A percentile compares a stretch with the other conserved stretches of the same genome.
Conservation (phyloP, 1,139 yeast species). For the Geotrichum restrictum region DNA sequence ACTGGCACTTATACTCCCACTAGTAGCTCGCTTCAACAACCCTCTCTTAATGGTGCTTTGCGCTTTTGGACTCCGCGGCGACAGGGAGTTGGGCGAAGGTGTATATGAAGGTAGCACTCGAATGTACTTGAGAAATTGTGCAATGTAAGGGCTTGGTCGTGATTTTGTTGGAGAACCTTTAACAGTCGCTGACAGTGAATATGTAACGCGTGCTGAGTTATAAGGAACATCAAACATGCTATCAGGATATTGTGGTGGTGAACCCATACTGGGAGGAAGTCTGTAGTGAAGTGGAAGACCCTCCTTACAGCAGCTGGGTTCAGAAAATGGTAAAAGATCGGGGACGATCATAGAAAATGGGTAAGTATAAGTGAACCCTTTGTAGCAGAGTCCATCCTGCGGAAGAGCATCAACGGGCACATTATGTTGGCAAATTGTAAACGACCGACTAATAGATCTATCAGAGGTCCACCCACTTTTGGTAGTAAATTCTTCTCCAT, state of each 20-base stretch:
- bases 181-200: conserved; percentile 8
- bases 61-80: not conserved
- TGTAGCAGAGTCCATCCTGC: not conserved
- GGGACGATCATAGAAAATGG: conserved; percentile 15
- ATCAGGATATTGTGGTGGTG: conserved; percentile 15
- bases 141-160: not conserved
- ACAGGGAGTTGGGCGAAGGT: conserved; percentile 1
- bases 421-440: conserved; percentile 1
- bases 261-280: conserved; percentile 17
- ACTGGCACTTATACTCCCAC: conserved; percentile 4
- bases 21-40: conserved; percentile 3
- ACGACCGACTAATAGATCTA: conserved; percentile 2
- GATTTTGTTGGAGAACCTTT: conserved; percentile 8
- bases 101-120: conserved; percentile 14
- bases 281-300: conserved; percentile 18
- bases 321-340: conserved; percentile 14
- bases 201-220: conserved; percentile 14
- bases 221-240: conserved; percentile 9
- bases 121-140: conserved; percentile 13
- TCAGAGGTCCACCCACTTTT: conserved; percentile 13
- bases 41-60: conserved; percentile 6
- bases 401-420: conserved; percentile 12
- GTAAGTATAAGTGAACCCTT: conserved; percentile 12
- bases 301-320: conserved; percentile 9
- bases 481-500: conserved; percentile 13